Evolutionary conservation across 2,329 filamentous ascomycete species (phyloP), one percentile per base, ranked within the genome.

Genomic region (Xylaria sp.): DNA sequence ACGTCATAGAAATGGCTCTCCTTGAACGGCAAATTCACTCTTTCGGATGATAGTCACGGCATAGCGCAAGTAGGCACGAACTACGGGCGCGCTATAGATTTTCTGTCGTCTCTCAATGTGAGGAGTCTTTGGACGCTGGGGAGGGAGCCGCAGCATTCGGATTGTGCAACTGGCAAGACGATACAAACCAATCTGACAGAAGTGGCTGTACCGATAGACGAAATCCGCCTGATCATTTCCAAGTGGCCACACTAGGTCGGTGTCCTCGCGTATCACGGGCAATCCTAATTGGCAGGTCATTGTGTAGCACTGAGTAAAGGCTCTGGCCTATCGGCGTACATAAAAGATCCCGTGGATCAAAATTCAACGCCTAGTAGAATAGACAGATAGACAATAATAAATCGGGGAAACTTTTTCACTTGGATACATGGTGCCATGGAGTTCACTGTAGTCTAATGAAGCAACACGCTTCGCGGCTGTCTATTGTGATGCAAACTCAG

Each of bases 11-110:
- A 89, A 78, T 97, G 94, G 84, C 77, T 94, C 63, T 81, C 81
- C 8, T 85, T 93, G 75, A 91, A 91, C 28, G 94, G 96, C 28
- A 88, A 88, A 69, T 97, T 98, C 81, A 97, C 94, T 63, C 86
- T 99, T 75, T 97, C 93, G 7, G 96, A 99, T 80, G 96, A 99
- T 81, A 97, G 94, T 79, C 96, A 99, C 82, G 93, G 93, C 48
- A 87, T 94, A 67, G 91, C 88, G 1, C 95, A 99, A 78, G 87
- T 99, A 5, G 94, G 90, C n/a, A 90, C 93, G 60, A 95, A 97
- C 78, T 98, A 96, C 82, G 78, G 80, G 55, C 88, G 87, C 50
- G 89, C 92, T 5, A 81, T 97, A 67, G 84, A 88, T 0, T 97
- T 92, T 79, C 82, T 97, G 65, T 86, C 89, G 72, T 85, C 83